These are phyloP conservation scores for Polytrichum commune DNA, from an alignment of 225 moss, liverwort and hornwort species.

Conservation along the genomic window DNA sequence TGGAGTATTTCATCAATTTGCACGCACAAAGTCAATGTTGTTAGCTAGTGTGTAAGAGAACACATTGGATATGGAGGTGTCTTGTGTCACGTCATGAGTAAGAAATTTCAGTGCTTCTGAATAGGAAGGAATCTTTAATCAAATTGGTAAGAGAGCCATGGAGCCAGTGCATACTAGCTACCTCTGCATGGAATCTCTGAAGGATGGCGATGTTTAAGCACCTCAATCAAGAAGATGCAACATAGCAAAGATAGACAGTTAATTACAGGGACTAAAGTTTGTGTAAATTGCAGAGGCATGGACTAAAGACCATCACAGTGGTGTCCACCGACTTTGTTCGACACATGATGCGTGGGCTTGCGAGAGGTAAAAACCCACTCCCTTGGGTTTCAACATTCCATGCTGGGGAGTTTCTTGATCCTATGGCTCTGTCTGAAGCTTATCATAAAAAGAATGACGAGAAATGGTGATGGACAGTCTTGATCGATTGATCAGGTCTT, in stretches of 20 bases:
- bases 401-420: constrained; percentile 86
- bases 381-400: constrained; percentile 94
- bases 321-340: constrained; percentile 98
- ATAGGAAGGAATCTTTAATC: no score
- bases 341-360: constrained; percentile 98
- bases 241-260: neutral
- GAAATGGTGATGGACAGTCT: constrained; percentile 95
- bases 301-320: constrained; percentile 91
- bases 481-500: constrained; percentile 75
- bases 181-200: no score
- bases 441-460: constrained; percentile 61
- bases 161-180: no score
- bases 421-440: constrained; percentile 60
- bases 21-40: no score
- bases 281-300: constrained; percentile 60
- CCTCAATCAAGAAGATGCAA: neutral
- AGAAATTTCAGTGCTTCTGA: no score
- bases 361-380: constrained; percentile 71
- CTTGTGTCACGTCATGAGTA: no score
- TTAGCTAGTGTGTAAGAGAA: no score
- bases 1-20: no score
- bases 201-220: neutral
- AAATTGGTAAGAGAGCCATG: no score
- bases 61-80: no score
- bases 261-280: constrained; percentile 5